Percentiles rank a stretch among this genome's conserved stretches.
Conservation (phyloP, 768 basidiomycete genomes). For the Lyophyllum shimeji region DNA sequence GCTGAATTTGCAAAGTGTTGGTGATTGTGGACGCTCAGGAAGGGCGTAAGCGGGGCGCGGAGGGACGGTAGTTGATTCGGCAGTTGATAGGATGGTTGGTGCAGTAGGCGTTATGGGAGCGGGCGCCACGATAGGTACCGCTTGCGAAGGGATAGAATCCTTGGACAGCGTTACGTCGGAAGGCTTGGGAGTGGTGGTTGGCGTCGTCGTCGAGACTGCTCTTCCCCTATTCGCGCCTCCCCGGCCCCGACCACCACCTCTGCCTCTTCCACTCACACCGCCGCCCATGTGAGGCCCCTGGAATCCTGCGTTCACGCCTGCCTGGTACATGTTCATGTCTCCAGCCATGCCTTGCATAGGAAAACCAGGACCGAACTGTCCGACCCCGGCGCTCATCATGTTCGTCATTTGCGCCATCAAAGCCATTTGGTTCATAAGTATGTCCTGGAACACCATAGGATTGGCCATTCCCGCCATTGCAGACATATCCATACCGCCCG, state of each 20-base stretch:
- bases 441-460: conserved; percentile 78
- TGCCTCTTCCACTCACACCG: conserved; percentile 38
- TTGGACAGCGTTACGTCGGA: conserved; percentile 5
- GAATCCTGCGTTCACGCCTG: conserved; percentile 36
- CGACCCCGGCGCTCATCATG: conserved; percentile 61
- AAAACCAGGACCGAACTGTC: conserved; percentile 57
- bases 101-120: conserved; percentile 21
- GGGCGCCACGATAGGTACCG: conserved; percentile 29
- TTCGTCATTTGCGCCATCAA: conserved; percentile 95
- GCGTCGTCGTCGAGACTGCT: conserved; percentile 34
- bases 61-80: conserved; percentile 25
- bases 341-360: conserved; percentile 59
- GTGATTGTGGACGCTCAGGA: conserved; percentile 82
- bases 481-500: conserved; percentile 62
- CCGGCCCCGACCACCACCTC: conserved; percentile 42
- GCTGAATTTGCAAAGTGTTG: conserved; percentile 91
- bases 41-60: conserved; percentile 50
- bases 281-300: conserved; percentile 31
- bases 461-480: conserved; percentile 59
- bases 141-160: conserved; percentile 21
- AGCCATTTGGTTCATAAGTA: conserved; percentile 91
- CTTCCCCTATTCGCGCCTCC: conserved; percentile 47
- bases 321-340: conserved; percentile 53
- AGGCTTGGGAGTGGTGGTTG: conserved; percentile 24
- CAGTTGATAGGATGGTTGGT: conserved; percentile 20